phyloP scores from a whole-genome alignment of 2,329 filamentous ascomycete species.

The Penicillium griseofulvum region DNA sequence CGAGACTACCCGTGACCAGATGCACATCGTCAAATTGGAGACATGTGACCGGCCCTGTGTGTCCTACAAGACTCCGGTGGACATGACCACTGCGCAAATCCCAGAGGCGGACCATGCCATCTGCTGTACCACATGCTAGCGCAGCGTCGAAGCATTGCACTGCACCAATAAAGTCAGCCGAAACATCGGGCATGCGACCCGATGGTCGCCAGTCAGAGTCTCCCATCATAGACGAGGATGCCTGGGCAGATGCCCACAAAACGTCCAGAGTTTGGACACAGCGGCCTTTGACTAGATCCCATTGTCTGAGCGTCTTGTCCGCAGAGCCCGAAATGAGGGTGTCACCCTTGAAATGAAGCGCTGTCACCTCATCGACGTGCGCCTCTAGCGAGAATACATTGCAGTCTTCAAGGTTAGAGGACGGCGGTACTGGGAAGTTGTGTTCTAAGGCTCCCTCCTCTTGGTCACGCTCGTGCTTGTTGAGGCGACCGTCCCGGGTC shows the following conservation, averaged over 20 bases:
- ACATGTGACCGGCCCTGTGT: conserved; percentile 90
- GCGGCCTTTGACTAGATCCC: conserved; percentile 95
- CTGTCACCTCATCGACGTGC: conserved; percentile 92
- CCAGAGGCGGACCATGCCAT: conserved; percentile 96
- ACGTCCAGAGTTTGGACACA: conserved; percentile 97
- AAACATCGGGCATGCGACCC: conserved; percentile 60
- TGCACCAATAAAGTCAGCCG: conserved; percentile 89
- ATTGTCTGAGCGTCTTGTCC: conserved; percentile 95
- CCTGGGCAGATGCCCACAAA: conserved; percentile 94
- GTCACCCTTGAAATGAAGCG: conserved; percentile 83
- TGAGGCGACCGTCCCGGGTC: conserved; percentile 57
- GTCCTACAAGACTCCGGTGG: conserved; percentile 91
- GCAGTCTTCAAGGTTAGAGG: conserved; percentile 83
- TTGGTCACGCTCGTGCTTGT: conserved; percentile 48
- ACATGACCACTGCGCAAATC: conserved; percentile 95
- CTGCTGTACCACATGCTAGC: conserved; percentile 90
- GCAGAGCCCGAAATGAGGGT: conserved; percentile 92
- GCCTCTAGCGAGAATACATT: conserved; percentile 83
- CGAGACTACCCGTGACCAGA: conserved; percentile 86
- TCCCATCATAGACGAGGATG: conserved; percentile 65
- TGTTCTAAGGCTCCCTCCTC: conserved; percentile 39
- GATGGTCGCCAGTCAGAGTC: conserved; percentile 68
- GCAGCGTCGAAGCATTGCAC: conserved; percentile 95
- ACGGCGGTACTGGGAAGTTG: conserved; percentile 64
- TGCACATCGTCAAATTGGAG: conserved; percentile 96